Base-by-base conservation (phyloP, 1,139 yeast species). In the Candida sp. region DNA sequence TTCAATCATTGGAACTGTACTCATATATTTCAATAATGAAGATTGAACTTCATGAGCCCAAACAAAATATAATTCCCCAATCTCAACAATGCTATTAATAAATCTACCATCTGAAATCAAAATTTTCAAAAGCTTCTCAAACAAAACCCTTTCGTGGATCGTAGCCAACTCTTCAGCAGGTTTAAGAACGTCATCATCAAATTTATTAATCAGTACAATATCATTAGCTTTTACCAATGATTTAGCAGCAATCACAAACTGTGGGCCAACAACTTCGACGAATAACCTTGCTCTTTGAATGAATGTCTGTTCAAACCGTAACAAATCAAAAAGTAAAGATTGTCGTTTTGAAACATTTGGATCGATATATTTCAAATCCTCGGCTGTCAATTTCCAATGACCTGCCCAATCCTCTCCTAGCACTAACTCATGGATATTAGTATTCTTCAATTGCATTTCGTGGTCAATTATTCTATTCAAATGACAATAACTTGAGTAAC, bases 251-350 rank as follows among this genome's bases (percentile, higher is more conserved):
- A 52, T 65, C 22, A 72, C 56, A 43, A 73, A 73, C 44, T 63
- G 73, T 0, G 78, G 79, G 0, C 70, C 77, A 5, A 70, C 77
- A 9, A 57, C 46, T 29, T 79, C 78, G 3, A 85, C 71, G 46
- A 87, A 84, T 5, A 87, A 80, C 49, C 75, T 73, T 3, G 91
- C 84, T 55, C 89, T 76, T 44, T 79, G 81, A 25, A 87, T 75
- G 46, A 85, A 86, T n/a, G 81, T 77, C 52, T 85, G 90, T 51
- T 88, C 96, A 42, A 83, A 79, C 45, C 84, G 73, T 32, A 89
- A 78, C 39, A 88, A 65, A 57, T 89, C 96, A 61, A 86, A 91
- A 5, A 88, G 77, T 41, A 84, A 81, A 42, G 88, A 84, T 58
- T 89, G 96, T 34, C 84, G 73, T 55, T 81, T 82, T 8, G 84